A percentile compares a stretch with the other conserved stretches of the same genome.
Evolutionary conservation across 148 eudicot genomes (phyloP).

Genomic region (Vaccinium darrowii): DNA sequence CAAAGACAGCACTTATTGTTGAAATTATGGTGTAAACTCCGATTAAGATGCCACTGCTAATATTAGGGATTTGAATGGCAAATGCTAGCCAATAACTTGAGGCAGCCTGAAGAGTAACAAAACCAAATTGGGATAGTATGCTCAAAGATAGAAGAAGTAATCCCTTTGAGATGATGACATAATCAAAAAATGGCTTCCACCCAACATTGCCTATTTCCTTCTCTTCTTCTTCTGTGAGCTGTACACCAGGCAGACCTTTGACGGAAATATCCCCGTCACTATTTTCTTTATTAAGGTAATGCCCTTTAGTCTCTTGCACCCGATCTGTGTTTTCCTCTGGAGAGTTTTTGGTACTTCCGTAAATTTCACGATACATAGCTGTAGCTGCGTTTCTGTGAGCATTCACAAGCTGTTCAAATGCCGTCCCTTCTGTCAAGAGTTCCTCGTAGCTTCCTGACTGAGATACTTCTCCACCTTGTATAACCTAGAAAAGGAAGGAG

Average conservation of each 20-base stretch:
- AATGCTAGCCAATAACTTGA: conserved; percentile 64
- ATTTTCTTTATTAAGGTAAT: conserved; percentile 22
- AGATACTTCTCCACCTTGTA: conserved; percentile 49
- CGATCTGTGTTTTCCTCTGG: neutral
- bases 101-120: conserved; percentile 45
- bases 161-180: conserved; percentile 46
- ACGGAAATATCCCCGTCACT: conserved; percentile 33
- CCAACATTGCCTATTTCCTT: conserved; percentile 48
- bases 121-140: conserved; percentile 30
- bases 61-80: conserved; percentile 37
- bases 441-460: conserved; percentile 58
- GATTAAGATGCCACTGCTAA: conserved; percentile 32
- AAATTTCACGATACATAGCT: conserved; percentile 17
- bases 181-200: conserved; percentile 50
- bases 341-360: conserved; percentile 2
- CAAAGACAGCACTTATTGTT: conserved; percentile 41
- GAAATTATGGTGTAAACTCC: conserved; percentile 48
- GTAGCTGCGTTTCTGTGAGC: conserved; percentile 52
- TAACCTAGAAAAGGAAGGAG: conserved; percentile 31
- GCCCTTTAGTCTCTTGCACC: conserved; percentile 7
- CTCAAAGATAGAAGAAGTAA: conserved; percentile 14
- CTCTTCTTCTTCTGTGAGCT: conserved; percentile 64
- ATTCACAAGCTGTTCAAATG: conserved; percentile 62
- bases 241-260: conserved; percentile 26
- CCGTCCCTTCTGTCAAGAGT: conserved; percentile 45